Percentiles rank a stretch among this genome's conserved stretches.
Evolutionary conservation across 2,329 filamentous ascomycete species (phyloP).

Genomic region (Diaporthe sp.): DNA sequence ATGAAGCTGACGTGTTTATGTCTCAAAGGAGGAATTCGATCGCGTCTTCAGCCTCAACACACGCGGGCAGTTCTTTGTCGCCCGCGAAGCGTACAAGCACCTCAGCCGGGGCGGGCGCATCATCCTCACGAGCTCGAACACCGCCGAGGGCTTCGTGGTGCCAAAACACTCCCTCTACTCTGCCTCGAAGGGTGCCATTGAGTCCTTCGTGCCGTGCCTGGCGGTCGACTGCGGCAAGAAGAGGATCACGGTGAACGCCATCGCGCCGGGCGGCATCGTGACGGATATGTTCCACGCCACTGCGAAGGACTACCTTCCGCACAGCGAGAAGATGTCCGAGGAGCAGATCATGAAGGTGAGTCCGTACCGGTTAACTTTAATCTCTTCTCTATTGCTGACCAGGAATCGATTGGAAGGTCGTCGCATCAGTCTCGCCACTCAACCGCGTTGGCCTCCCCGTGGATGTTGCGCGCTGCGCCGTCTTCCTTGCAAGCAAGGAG

Average conservation of each 20-base stretch:
- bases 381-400: not conserved
- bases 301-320: constrained; percentile 73
- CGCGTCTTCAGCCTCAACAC: constrained; percentile 79
- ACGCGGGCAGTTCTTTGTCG: constrained; percentile 80
- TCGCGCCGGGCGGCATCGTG: constrained; percentile 75
- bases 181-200: constrained; percentile 81
- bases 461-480: constrained; percentile 14
- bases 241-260: constrained; percentile 74
- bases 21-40: constrained; percentile 71
- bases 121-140: constrained; percentile 81
- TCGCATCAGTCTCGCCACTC: not conserved
- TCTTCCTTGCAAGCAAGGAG: not conserved
- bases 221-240: constrained; percentile 77
- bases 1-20: not conserved
- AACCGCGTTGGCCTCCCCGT: constrained; percentile 15
- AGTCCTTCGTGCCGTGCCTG: constrained; percentile 82
- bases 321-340: constrained; percentile 67
- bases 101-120: constrained; percentile 77
- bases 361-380: not conserved
- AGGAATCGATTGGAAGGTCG: not conserved
- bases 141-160: constrained; percentile 76
- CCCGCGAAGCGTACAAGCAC: constrained; percentile 78
- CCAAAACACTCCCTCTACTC: constrained; percentile 82
- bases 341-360: constrained; percentile 68
- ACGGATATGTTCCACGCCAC: constrained; percentile 76